Evolutionary conservation across 2,329 filamentous ascomycete species (phyloP).

Genomic region (Fusarium sp.): DNA sequence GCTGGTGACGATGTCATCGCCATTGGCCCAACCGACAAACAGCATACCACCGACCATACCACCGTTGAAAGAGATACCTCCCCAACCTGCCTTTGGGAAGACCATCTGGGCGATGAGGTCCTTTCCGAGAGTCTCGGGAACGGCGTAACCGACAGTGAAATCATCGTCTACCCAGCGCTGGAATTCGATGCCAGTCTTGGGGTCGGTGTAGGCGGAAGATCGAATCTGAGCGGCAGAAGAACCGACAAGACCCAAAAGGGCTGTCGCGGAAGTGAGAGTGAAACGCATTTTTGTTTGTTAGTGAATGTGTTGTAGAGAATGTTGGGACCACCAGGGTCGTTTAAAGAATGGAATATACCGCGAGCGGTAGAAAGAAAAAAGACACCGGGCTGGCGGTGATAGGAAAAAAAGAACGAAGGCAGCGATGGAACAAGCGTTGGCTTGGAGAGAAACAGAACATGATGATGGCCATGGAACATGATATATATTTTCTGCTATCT

Average conservation of each 20-base stretch:
- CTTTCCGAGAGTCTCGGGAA: constrained; percentile 60
- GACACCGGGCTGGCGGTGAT: constrained; percentile 33
- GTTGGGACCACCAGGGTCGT: constrained; percentile 40
- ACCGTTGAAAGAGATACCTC: constrained; percentile 60
- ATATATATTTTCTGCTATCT: constrained; percentile 13
- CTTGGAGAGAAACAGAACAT: constrained; percentile 2
- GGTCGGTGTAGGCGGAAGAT: constrained; percentile 54
- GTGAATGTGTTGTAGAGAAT: constrained; percentile 26
- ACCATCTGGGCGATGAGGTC: constrained; percentile 69
- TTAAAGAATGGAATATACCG: constrained; percentile 35
- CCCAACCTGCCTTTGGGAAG: constrained; percentile 56
- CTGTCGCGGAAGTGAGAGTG: constrained; percentile 22
- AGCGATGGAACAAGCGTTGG: constrained; percentile 18
- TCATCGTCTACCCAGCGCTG: constrained; percentile 53
- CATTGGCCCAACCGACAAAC: constrained; percentile 63
- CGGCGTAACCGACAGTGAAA: constrained; percentile 63
- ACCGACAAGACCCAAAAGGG: constrained; percentile 42
- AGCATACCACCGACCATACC: constrained; percentile 62
- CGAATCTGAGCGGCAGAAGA: constrained; percentile 38
- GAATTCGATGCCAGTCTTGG: constrained; percentile 61
- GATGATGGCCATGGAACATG: background rate
- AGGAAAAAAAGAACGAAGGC: constrained; percentile 22
- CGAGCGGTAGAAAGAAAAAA: constrained; percentile 20
- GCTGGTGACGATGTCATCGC: constrained; percentile 53
- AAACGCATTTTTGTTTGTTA: constrained; percentile 34